phyloP scores from a whole-genome alignment of 768 basidiomycete genomes.

The Naganishia onofrii region DNA sequence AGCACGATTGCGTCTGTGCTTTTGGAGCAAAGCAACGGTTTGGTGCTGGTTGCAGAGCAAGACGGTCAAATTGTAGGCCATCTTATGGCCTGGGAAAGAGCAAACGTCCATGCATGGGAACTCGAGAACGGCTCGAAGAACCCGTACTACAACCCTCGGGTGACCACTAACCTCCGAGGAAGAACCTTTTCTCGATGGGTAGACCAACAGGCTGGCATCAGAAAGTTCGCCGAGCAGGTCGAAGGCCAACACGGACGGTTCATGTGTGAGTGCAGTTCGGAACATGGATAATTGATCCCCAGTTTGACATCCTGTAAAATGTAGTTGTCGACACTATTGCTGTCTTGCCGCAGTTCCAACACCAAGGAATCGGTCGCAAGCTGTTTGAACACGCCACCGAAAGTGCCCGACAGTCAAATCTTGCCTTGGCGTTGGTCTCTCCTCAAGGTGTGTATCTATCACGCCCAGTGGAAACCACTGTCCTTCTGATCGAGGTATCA shows the following conservation, averaged over 20 bases:
- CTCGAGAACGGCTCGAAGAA: background rate
- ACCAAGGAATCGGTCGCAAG: conserved; percentile 21
- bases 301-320: background rate
- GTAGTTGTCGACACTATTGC: conserved; percentile 9
- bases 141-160: conserved; percentile 15
- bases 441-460: conserved; percentile 5
- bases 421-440: background rate
- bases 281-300: background rate
- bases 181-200: conserved; percentile 5
- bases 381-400: conserved; percentile 4
- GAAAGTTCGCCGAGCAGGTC: conserved; percentile 3
- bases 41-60: conserved; percentile 1
- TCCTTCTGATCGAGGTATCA: background rate
- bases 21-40: background rate
- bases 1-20: background rate
- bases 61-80: background rate
- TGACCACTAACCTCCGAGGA: conserved; percentile 3
- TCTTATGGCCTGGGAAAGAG: conserved; percentile 17
- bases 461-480: background rate
- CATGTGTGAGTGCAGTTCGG: background rate
- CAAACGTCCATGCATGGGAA: background rate
- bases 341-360: conserved; percentile 8
- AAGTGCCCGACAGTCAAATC: background rate
- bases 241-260: conserved; percentile 5
- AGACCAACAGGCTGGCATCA: conserved; percentile 8